phyloP scores from a whole-genome alignment of 1,284 basidiomycete genomes.

The Ustilago bromivora region DNA sequence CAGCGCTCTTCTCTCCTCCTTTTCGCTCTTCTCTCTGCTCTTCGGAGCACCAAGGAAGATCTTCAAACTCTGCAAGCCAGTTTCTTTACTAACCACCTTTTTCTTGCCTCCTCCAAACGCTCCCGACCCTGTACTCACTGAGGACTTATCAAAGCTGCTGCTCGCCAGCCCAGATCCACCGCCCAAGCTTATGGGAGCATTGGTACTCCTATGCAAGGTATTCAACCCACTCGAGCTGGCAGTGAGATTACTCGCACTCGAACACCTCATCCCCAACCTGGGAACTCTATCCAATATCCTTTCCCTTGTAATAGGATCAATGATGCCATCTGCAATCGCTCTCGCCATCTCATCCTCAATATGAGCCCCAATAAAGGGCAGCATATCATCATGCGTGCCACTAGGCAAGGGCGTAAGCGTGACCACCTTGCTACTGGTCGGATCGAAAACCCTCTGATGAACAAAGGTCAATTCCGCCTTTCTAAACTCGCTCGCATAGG shows the following conservation, averaged over 20 bases:
- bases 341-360: constrained; percentile 69
- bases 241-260: constrained; percentile 19
- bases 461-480: constrained; percentile 91
- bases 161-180: neutral
- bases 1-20: constrained; percentile 15
- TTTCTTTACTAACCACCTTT: constrained; percentile 38
- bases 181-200: constrained; percentile 12
- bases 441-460: constrained; percentile 93
- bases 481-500: constrained; percentile 74
- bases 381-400: constrained; percentile 42
- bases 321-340: constrained; percentile 80
- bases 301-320: constrained; percentile 80
- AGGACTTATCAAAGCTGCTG: constrained; percentile 27
- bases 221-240: neutral
- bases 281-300: constrained; percentile 73
- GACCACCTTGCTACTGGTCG: constrained; percentile 68
- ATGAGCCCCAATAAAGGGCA: constrained; percentile 62
- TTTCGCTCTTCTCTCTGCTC: neutral
- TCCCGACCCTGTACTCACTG: neutral
- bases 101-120: constrained; percentile 18
- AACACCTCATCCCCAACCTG: constrained; percentile 19
- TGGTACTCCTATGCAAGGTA: constrained; percentile 27
- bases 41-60: constrained; percentile 30
- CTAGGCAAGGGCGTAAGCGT: constrained; percentile 62
- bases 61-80: constrained; percentile 46